Conservation (phyloP, 345 rosid species). For the Gossypium turneri region DNA sequence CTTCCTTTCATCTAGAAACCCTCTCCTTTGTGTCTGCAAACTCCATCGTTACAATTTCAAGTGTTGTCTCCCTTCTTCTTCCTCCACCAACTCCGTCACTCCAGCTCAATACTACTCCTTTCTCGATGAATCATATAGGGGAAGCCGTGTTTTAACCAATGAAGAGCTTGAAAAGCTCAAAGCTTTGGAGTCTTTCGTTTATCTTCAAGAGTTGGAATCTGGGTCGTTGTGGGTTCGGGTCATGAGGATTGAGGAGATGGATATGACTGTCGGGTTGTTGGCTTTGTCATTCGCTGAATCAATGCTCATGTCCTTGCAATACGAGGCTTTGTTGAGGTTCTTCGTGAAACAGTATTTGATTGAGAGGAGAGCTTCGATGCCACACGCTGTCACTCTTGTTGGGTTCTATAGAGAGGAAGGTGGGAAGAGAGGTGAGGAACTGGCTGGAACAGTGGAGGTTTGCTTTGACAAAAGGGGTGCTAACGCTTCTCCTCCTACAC, state of each 20-base stretch:
- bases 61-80: constrained; percentile 31
- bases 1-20: constrained; percentile 26
- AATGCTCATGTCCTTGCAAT: constrained; percentile 64
- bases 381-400: constrained; percentile 78
- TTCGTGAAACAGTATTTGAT: constrained; percentile 80
- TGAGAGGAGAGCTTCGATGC: constrained; percentile 67
- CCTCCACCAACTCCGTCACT: constrained; percentile 32
- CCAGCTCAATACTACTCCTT: constrained; percentile 34
- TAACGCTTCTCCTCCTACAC: constrained; percentile 74
- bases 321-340: constrained; percentile 60
- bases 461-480: constrained; percentile 69
- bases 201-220: constrained; percentile 43
- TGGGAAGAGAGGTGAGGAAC: constrained; percentile 29
- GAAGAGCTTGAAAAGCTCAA: constrained; percentile 68
- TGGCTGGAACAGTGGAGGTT: constrained; percentile 95
- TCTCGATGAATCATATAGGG: constrained; percentile 54
- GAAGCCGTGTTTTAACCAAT: constrained; percentile 55
- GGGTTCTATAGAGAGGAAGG: constrained; percentile 53
- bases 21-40: constrained; percentile 27
- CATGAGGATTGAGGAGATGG: constrained; percentile 75
- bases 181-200: constrained; percentile 58
- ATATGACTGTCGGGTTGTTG: constrained; percentile 57
- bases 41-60: constrained; percentile 33
- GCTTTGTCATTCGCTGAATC: constrained; percentile 86
- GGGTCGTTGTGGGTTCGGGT: constrained; percentile 70